Evolutionary conservation across 768 basidiomycete species (phyloP).

Genomic region (Termitomyces sp.): DNA sequence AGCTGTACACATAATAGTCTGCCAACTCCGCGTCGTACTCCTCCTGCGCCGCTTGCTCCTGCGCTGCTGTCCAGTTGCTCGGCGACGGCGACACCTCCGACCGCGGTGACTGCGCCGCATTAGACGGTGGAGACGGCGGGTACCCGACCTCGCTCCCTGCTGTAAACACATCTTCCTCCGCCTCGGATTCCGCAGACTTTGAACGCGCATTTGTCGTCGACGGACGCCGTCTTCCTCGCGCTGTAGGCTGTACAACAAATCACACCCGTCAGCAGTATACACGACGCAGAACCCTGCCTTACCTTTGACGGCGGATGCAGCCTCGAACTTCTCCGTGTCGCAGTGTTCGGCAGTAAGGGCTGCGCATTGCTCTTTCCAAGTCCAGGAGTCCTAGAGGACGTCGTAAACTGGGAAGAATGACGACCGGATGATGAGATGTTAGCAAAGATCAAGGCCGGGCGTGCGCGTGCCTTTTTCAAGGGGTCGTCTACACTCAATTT

Average conservation of each 20-base stretch:
- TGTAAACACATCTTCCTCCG: conserved; percentile 57
- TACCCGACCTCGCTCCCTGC: conserved; percentile 44
- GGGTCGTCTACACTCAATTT: conserved; percentile 67
- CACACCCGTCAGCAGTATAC: conserved; percentile 4
- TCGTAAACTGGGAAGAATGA: conserved; percentile 73
- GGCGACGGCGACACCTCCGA: conserved; percentile 66
- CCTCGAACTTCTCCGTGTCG: conserved; percentile 72
- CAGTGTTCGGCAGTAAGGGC: conserved; percentile 37
- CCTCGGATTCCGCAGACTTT: conserved; percentile 66
- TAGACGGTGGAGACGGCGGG: conserved; percentile 60
- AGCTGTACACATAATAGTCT: conserved; percentile 78
- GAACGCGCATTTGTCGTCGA: conserved; percentile 50
- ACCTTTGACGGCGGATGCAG: conserved; percentile 60
- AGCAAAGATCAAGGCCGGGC: conserved; percentile 84
- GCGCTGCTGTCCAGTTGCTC: conserved; percentile 58
- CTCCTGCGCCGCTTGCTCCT: conserved; percentile 71
- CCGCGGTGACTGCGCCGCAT: conserved; percentile 55
- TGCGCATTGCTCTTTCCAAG: conserved; percentile 51
- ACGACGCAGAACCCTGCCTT: conserved; percentile 9
- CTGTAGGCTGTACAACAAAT: conserved; percentile 27
- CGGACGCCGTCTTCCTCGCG: conserved; percentile 60
- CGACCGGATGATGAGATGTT: conserved; percentile 84
- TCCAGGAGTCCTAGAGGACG: conserved; percentile 57
- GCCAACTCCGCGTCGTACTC: conserved; percentile 70
- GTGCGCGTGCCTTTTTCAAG: conserved; percentile 88